Evolutionary conservation across 2,329 filamentous ascomycete species (phyloP).

Genomic region (Botrytis paeoniae): DNA sequence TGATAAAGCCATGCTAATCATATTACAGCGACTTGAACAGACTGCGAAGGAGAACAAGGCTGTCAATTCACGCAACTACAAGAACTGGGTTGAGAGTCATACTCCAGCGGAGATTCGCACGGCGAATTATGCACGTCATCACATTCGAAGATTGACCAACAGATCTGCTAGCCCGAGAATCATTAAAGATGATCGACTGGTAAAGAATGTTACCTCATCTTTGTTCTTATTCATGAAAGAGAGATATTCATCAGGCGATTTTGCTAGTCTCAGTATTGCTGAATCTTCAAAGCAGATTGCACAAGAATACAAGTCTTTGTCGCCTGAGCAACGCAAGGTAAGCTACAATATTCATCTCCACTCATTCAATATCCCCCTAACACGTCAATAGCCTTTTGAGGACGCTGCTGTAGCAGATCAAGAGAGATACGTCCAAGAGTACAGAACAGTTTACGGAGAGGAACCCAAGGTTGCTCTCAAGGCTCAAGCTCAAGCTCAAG

Average conservation of each 20-base stretch:
- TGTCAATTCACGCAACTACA: constrained; percentile 44
- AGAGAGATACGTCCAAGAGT: constrained; percentile 30
- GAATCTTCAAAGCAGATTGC: constrained; percentile 44
- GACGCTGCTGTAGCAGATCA: constrained; percentile 33
- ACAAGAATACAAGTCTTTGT: constrained; percentile 49
- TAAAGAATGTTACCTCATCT: constrained; percentile 43
- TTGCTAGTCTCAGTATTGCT: constrained; percentile 43
- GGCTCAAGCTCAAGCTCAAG: background rate
- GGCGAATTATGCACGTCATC: constrained; percentile 56
- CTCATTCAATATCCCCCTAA: background rate
- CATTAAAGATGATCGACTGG: constrained; percentile 53
- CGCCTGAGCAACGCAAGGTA: constrained; percentile 45
- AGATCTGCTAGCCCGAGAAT: background rate
- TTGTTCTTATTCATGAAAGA: constrained; percentile 47
- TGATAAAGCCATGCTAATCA: constrained; percentile 35
- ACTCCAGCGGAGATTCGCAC: constrained; percentile 54
- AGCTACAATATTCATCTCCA: background rate
- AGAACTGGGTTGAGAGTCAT: constrained; percentile 53
- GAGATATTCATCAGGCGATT: constrained; percentile 47
- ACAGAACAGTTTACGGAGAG: constrained; percentile 14
- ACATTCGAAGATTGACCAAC: constrained; percentile 26
- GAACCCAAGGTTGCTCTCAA: background rate
- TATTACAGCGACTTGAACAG: constrained; percentile 47
- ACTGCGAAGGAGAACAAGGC: constrained; percentile 47
- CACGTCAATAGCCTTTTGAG: constrained; percentile 17